phyloP scores from a whole-genome alignment of 257 asterid species.

The Striga asiatica region DNA sequence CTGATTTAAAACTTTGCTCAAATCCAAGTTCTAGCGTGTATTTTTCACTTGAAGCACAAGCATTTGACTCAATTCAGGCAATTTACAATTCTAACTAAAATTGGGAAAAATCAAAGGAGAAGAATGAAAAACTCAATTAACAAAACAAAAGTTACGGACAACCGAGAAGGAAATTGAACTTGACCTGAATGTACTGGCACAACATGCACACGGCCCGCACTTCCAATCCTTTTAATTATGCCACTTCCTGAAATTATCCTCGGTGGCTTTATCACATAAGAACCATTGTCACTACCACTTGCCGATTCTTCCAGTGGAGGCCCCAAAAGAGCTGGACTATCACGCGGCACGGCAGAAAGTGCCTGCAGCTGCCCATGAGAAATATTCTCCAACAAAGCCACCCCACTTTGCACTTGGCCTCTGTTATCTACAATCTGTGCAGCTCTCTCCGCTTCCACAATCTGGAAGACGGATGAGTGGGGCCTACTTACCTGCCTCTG shows the following conservation, averaged over 20 bases:
- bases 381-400: constrained; percentile 58
- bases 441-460: constrained; percentile 62
- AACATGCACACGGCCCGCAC: constrained; percentile 69
- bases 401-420: constrained; percentile 38
- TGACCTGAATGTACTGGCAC: constrained; percentile 89
- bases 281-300: constrained; percentile 44
- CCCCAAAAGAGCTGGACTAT: constrained; percentile 34
- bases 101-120: neutral
- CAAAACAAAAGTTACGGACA: neutral
- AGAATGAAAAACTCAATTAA: neutral
- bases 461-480: constrained; percentile 59
- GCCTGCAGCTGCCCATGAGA: constrained; percentile 92
- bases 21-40: too few species aligned
- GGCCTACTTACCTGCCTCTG: constrained; percentile 60
- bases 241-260: constrained; percentile 68
- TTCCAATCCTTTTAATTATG: constrained; percentile 58
- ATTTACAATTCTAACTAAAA: too few species aligned
- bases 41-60: too few species aligned
- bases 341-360: constrained; percentile 62
- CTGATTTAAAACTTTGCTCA: too few species aligned
- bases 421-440: constrained; percentile 44
- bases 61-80: too few species aligned
- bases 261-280: constrained; percentile 73
- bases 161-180: neutral
- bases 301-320: constrained; percentile 34